These are phyloP conservation scores for Zoysia japonica DNA, from an alignment of 176 grass and related monocot species.

Conservation along the genomic window DNA sequence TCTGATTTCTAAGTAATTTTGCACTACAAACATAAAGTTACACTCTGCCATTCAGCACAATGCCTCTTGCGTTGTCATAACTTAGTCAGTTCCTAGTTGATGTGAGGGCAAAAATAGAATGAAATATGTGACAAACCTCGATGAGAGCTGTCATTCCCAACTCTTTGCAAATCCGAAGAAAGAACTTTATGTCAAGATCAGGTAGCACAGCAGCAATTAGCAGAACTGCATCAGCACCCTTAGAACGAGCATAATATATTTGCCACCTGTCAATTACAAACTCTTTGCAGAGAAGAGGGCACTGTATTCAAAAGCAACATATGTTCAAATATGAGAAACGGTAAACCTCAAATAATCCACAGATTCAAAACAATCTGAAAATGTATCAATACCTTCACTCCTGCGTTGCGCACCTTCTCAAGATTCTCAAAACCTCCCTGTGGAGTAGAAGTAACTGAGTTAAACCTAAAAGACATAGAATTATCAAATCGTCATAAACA, in stretches of 20 bases:
- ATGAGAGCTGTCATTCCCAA: slow-evolving; percentile 81
- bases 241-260: slow-evolving; percentile 83
- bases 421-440: slow-evolving; percentile 93
- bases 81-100: neutral
- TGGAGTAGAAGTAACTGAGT: slow-evolving; percentile 19
- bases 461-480: neutral
- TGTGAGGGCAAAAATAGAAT: neutral
- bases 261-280: slow-evolving; percentile 93
- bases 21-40: neutral
- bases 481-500: neutral
- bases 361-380: neutral
- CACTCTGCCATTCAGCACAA: neutral
- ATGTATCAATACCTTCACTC: slow-evolving; percentile 64
- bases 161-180: slow-evolving; percentile 68
- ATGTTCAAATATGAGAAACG: slow-evolving; percentile 14
- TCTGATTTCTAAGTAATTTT: neutral
- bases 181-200: slow-evolving; percentile 75
- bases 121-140: slow-evolving; percentile 54
- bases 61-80: neutral
- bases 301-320: slow-evolving; percentile 60
- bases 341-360: slow-evolving; percentile 17
- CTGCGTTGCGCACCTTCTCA: slow-evolving; percentile 75
- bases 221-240: slow-evolving; percentile 86
- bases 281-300: slow-evolving; percentile 98
- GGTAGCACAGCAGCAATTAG: slow-evolving; percentile 88